Evolutionary conservation across 805 yeast species (phyloP), one percentile per base, ranked within the genome.

Genomic region (Sugiyamaella americana): DNA sequence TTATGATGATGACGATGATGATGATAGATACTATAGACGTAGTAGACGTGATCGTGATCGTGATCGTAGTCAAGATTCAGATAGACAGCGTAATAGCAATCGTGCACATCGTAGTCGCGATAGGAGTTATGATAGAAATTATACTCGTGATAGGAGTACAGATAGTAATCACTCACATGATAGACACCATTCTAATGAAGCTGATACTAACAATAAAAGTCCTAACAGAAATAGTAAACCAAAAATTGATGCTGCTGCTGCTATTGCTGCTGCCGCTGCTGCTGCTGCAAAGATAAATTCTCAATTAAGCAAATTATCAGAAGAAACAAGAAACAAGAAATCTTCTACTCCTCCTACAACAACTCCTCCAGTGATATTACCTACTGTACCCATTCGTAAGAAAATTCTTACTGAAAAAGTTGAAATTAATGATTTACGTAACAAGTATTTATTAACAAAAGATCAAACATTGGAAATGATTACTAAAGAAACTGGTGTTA

Each of bases 391-490:
- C 16, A 24, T 43, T 13, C 29, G 41, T 11, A 24, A 40, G 53
- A 52, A 21, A 46, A 46, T 20, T 49, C 55, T 45, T 36, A 53
- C 55, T 34, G 47, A 55, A 11, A 60, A 57, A 24, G 54, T 65
- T 39, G 67, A 62, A 23, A 65, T 65, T 42, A 65, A 65, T 41
- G 66, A 65, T 38, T 47, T 63, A 32, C 53, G 64, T 10, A 66
- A 63, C 54, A 57, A 66, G 37, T 66, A 66, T 40, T 52, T 64
- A 26, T 53, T 65, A 37, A 64, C 69, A 23, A 66, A 64, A 46
- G 59, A 54, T 4, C 59, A 56, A 17, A 65, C 70, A 1, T 65
- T 59, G 44, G 48, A 51, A 3, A 51, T 50, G 47, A 63, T 64
- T 34, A 47, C 50, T 41, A 47, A 52, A n/a, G 57, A 59, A 37